Evolutionary conservation across 805 yeast species (phyloP), one percentile per base, ranked within the genome.

Genomic region (Candida nemodendra): DNA sequence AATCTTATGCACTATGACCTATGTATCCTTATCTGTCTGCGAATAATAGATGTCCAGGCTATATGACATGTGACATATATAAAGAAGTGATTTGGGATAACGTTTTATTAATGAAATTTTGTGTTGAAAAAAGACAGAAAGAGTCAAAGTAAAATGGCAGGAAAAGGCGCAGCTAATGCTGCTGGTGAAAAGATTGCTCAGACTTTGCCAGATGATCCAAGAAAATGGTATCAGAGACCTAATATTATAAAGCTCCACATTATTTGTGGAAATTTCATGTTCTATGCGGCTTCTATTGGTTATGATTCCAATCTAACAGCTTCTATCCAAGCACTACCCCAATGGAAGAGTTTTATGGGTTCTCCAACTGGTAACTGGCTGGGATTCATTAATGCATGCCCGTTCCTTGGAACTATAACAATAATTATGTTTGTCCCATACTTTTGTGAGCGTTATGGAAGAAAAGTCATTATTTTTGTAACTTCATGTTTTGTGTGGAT

Each of bases 161-260:
- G 24, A 8, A 21, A 22, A 4, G 27, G 27, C 4, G 18, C 27
- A 8, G 7, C 18, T 8, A 21, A 21, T 30, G n/a, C 34, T 14
- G 31, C 31, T 26, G 36, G 36, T 25, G 36, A 26, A 5, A 33
- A 25, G 9, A 33, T 33, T 33, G 36, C 36, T 7, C 19, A 23
- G 4, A 11, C 25, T 4, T 22, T 33, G 4, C 36, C 36, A 25
- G 24, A 33, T 15, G 36, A 33, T 18, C 31, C 30, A 18, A 33
- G 36, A 33, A 33, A 25, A 26, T 33, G 36, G 36, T 33, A 33
- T 17, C 36, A 33, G 25, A 23, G 36, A 14, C 36, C 30, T 12
- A 33, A 33, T 18, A 24, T 33, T 14, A 9, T 33, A 3, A 33
- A 14, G 15, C 24, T 33, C 9, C 27, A 33, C 13, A 16, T 33